Base-by-base conservation (phyloP, 176 grass and related monocot species). In the Oropetium thomaeum region DNA sequence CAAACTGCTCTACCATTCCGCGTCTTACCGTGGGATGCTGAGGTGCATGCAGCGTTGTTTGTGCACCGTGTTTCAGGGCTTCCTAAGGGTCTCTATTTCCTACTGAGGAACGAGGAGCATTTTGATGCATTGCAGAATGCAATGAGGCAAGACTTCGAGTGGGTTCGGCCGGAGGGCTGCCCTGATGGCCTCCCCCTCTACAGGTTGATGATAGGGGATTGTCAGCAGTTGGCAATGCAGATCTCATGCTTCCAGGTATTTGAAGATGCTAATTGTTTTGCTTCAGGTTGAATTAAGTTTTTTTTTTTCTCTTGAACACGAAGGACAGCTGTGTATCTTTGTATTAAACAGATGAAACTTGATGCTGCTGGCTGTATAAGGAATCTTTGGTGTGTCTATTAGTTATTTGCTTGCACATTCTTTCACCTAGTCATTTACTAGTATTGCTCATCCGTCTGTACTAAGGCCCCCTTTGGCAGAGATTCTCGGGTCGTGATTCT, bases 41-140 rank as follows among this genome's bases (percentile, higher is more conserved):
- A 97, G 78, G 90, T 97, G 53, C 93, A 97, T 66, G 88, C 91
- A 0, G 88, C 80, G 8, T 48, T 97, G 53, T 93, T 93, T 77
- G 93, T 93, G 66, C 93, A 93, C 75, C 82, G 86, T 5, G 67
- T 97, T 34, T 65, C 69, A 7, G 87, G 81, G 29, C 66, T 97
- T n/a, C 86, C 86, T 5, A 91, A 76, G 37, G 94, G 94, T 26
- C 47, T 97, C 37, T 97, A 97, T 68, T 93, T 97, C 79, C 70
- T 97, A 38, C 86, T 97, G 59, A 93, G 94, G 58, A 97, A 97
- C 52, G 83, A 91, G 34, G 83, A 89, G 19, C 94, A 97, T 78
- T 86, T 97, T 33, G 88, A 87, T 83, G 41, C 66, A 2, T 77
- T 97, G 17, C 89, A 44, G 57, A 53, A 5, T 16, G 83, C 90